Conservation (phyloP, 2,329 filamentous ascomycete genomes). For the Fusarium sp. region DNA sequence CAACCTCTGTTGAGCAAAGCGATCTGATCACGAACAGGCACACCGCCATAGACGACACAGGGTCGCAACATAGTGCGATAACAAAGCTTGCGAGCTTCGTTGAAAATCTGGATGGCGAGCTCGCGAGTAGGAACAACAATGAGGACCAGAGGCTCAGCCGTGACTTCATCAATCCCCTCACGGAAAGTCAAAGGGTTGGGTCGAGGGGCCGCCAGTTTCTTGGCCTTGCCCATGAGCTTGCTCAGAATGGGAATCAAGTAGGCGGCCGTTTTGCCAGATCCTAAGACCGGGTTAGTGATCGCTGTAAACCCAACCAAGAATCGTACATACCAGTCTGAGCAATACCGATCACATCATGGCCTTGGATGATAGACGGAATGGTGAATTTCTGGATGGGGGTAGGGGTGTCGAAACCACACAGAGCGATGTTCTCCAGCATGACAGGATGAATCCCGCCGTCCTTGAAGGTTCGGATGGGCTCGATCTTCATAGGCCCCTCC, state of each 20-base stretch:
- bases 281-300: conserved; percentile 61
- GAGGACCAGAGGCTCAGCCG: conserved; percentile 89
- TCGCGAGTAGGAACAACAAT: conserved; percentile 91
- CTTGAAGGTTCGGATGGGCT: conserved; percentile 72
- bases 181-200: conserved; percentile 74
- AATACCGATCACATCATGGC: conserved; percentile 87
- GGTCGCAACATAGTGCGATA: conserved; percentile 96
- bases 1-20: conserved; percentile 85
- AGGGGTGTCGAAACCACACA: conserved; percentile 78
- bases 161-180: conserved; percentile 64
- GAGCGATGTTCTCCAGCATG: conserved; percentile 82
- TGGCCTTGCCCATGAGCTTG: conserved; percentile 95
- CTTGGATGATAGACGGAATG: conserved; percentile 82
- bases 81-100: conserved; percentile 91
- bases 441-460: conserved; percentile 88
- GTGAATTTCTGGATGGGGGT: conserved; percentile 92
- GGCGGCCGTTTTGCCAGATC: conserved; percentile 95
- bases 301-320: not conserved
- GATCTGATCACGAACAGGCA: conserved; percentile 78
- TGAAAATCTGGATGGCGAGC: conserved; percentile 93
- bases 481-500: conserved; percentile 68
- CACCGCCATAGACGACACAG: conserved; percentile 90
- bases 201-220: conserved; percentile 84
- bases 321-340: conserved; percentile 81
- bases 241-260: conserved; percentile 92